phyloP scores from a whole-genome alignment of 306 rosid genomes.

The Abrus pulchellus region DNA sequence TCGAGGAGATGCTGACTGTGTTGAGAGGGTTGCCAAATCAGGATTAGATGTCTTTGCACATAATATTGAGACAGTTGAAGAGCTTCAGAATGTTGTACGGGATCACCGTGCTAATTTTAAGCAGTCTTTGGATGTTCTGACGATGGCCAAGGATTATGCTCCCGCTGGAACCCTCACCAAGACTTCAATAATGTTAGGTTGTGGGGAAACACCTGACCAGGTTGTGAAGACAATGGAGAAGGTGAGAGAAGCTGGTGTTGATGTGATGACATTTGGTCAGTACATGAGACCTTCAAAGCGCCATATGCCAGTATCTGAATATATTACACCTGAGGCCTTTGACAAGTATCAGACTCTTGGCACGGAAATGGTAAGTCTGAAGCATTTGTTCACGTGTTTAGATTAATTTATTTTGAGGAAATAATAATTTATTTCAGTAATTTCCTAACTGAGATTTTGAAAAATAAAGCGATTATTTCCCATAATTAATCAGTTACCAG shows the following conservation, averaged over 20 bases:
- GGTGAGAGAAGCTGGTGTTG: conserved; percentile 99
- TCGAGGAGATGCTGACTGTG: conserved; percentile 82
- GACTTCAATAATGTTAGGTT: conserved; percentile 97
- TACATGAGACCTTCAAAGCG: conserved; percentile 99
- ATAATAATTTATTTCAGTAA: too few relatives aligned
- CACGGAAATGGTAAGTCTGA: conserved; percentile 83
- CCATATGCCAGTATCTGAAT: conserved; percentile 96
- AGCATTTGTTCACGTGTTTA: neutral
- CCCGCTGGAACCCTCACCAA: conserved; percentile 94
- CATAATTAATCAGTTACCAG: neutral
- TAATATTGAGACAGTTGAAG: conserved; percentile 98
- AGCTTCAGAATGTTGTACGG: conserved; percentile 87
- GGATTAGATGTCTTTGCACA: conserved; percentile 98
- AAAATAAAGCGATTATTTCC: neutral
- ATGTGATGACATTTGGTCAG: conserved; percentile 97
- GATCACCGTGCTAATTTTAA: conserved; percentile 95
- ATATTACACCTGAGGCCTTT: conserved; percentile 95
- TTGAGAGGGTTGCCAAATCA: conserved; percentile 85
- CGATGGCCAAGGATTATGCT: conserved; percentile 87
- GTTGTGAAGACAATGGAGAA: conserved; percentile 97
- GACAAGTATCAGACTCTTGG: conserved; percentile 86
- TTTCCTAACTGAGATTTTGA: neutral
- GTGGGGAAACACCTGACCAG: conserved; percentile 97
- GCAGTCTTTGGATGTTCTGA: conserved; percentile 90
- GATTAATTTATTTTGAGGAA: neutral